Base-by-base conservation (phyloP, 2,329 filamentous ascomycete genomes). In the Colletotrichum limetticola region DNA sequence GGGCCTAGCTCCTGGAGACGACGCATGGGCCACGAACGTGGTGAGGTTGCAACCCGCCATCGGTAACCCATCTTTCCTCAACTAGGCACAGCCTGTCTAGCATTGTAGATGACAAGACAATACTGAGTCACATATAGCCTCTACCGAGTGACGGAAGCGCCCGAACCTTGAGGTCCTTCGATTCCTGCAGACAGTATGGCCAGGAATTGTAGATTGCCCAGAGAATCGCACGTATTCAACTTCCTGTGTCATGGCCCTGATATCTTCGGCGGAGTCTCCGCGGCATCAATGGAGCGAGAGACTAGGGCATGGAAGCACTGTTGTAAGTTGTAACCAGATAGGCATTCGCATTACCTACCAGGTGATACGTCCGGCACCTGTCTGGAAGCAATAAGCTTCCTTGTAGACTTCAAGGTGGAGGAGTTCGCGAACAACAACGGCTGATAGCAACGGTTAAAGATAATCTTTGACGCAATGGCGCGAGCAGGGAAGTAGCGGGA, bases 1-100 rank as follows among this genome's bases (percentile, higher is more conserved):
- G 52, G 59, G 53, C 57, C 58, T 65, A 22, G 52, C 57, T 53
- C n/a, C 28, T 26, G n/a, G 35, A 49, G 52, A 52, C 30, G 19
- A 58, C 61, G 28, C 64, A 53, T 55, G 63, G 63, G 57, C 67
- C 61, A 37, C 57, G 71, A 74, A 74, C 71, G 71, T 74, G 71
- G 71, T 72, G 68, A 72, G 71, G 71, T 74, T 68, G 30, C 71
- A 74, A 74, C 68, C 71, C 71, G 71, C 28, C 49, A 63, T 66
- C 71, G 53, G 68, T 30, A 67, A 59, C 49, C 68, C 62, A 63
- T 67, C 58, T 68, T 74, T 74, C 60, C 57, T 74, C 49, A 62
- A 74, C 68, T 63, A 61, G 62, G 62, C 71, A 46, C 24, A 64
- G 68, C 37, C 57, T 46, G 32, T 28, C 58, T 35, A 58, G 58